Conservation (phyloP, 768 basidiomycete species). For the Boletales sp. region DNA sequence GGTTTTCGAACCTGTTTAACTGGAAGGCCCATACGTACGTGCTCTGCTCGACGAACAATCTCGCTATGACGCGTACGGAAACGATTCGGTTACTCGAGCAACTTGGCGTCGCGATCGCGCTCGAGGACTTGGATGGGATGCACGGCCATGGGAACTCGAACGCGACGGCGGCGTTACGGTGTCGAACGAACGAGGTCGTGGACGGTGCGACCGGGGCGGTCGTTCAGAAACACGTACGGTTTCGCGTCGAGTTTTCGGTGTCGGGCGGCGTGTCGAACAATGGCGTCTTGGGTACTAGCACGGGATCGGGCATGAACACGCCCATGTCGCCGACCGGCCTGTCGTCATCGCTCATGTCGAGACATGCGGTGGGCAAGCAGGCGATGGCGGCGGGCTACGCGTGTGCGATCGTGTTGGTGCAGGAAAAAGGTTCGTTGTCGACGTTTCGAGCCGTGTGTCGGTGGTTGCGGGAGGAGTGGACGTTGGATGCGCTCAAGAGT, state of each 20-base stretch:
- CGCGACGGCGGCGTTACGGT: slow-evolving; percentile 41
- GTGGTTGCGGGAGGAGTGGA: slow-evolving; percentile 69
- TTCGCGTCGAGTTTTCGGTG: slow-evolving; percentile 74
- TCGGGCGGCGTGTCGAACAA: too few species aligned
- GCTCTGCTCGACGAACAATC: slow-evolving; percentile 55
- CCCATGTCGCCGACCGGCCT: slow-evolving; percentile 4
- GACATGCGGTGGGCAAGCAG: slow-evolving; percentile 26
- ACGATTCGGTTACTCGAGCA: slow-evolving; percentile 59
- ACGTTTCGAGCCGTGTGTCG: slow-evolving; percentile 79
- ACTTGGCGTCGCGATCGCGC: slow-evolving; percentile 58
- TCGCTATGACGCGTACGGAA: slow-evolving; percentile 60
- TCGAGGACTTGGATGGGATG: slow-evolving; percentile 44
- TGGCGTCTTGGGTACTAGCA: too few species aligned
- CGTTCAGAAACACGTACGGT: slow-evolving; percentile 71
- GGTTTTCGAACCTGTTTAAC: slow-evolving; percentile 95
- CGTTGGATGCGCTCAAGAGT: slow-evolving; percentile 34
- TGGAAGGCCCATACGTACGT: slow-evolving; percentile 68
- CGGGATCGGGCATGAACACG: too few species aligned
- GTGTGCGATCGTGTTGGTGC: slow-evolving; percentile 72
- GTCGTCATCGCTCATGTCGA: slow-evolving; percentile 23
- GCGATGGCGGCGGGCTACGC: slow-evolving; percentile 32
- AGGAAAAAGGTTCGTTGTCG: slow-evolving; percentile 89
- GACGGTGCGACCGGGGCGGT: slow-evolving; percentile 38
- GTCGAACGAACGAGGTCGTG: slow-evolving; percentile 47
- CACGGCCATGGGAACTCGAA: slow-evolving; percentile 26